Evolutionary conservation across 306 rosid genomes (phyloP), one percentile per base, ranked within the genome.

Genomic region (Dryas octopetala): DNA sequence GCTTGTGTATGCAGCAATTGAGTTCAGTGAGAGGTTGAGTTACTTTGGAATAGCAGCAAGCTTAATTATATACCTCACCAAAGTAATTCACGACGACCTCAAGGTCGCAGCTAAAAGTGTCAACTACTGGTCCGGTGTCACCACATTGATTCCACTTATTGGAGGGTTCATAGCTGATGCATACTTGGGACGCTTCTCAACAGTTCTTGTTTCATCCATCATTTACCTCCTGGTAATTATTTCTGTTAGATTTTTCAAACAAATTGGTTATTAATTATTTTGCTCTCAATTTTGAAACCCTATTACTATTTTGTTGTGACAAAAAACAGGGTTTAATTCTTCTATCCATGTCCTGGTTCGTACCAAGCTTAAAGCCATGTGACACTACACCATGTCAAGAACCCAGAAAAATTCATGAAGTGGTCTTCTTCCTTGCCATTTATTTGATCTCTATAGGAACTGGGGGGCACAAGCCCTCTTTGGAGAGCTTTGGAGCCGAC

Each of bases 161-260:
- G 98, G 98, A 19, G 98, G 98, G 19, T 91, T 95, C 85, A 68
- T 95, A 23, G 98, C 98, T 12, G 98, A 95, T 83, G 89, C 98
- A 68, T 95, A 88, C 80, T 51, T 90, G 77, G 98, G 98, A 15
- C 93, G 97, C 75, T 91, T 83, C 85, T 71, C 82, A 66, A 86
- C 98, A 6, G 97, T 95, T 7, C 53, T 91, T 5, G 74, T 81
- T 58, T 87, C 98, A 5, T 60, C 84, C 73, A 53, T 90, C 32
- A 66, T 92, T 68, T 95, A 95, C 82, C 84, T 95, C 64, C 51
- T 90, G 83, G 98, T 95, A 87, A 84, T 49, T 19, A 28, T 17
- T 26, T 44, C 62, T 17, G 63, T 70, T 50, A 57, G 17, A 38
- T 28, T 14, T 14, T 62, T 13, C 5, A 13, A 38, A 11, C 10